Evolutionary conservation across 108 stramenopile species (phyloP).

Genomic region (Skeletonema costatum): DNA sequence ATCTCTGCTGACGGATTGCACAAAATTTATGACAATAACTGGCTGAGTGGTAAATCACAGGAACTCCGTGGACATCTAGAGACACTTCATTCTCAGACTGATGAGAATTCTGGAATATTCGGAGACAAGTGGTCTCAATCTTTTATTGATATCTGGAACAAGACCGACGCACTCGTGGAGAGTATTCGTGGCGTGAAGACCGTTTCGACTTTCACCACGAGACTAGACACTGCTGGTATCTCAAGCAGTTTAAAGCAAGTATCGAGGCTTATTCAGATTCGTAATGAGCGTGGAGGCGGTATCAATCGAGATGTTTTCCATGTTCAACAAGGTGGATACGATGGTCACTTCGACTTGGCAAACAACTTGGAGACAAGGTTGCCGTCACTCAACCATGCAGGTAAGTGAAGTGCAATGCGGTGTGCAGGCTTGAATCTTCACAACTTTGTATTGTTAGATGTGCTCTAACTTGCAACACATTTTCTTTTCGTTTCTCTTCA

Average conservation of each 20-base stretch:
- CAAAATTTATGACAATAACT: slow-evolving; percentile 31
- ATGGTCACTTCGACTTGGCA: slow-evolving; percentile 38
- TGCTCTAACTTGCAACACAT: background rate
- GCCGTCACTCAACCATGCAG: slow-evolving; percentile 22
- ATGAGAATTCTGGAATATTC: slow-evolving; percentile 32
- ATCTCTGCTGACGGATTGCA: slow-evolving; percentile 27
- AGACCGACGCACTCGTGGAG: slow-evolving; percentile 27
- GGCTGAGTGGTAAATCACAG: slow-evolving; percentile 20
- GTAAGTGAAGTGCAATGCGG: background rate
- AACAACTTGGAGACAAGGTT: slow-evolving; percentile 4
- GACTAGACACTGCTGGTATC: slow-evolving; percentile 17
- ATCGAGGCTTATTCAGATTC: slow-evolving; percentile 33
- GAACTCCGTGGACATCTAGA: slow-evolving; percentile 23
- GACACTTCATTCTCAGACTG: slow-evolving; percentile 18
- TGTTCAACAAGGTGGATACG: slow-evolving; percentile 50
- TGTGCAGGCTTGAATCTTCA: no score
- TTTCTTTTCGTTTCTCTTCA: slow-evolving; percentile 26
- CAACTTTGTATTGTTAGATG: no score
- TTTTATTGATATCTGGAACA: slow-evolving; percentile 37
- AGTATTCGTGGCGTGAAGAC: slow-evolving; percentile 11
- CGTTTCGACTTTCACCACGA: slow-evolving; percentile 6
- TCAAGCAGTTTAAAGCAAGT: slow-evolving; percentile 26
- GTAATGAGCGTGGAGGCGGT: slow-evolving; percentile 30
- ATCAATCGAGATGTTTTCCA: slow-evolving; percentile 48
- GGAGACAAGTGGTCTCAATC: slow-evolving; percentile 46